Evolutionary conservation across 306 rosid species (phyloP).

Genomic region (Corylus americana): DNA sequence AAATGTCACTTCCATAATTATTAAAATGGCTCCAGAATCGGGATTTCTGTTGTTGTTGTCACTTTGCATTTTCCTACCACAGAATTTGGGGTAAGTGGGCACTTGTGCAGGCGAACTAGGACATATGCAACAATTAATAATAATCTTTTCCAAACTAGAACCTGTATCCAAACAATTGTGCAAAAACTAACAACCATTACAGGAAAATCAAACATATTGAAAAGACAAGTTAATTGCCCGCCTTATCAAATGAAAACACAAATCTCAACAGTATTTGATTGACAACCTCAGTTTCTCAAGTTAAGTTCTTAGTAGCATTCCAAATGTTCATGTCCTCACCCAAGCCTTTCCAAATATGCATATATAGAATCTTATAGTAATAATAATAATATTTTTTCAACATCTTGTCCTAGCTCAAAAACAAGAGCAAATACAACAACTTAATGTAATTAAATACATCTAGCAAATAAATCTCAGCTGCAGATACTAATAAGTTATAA

Average conservation of each 20-base stretch:
- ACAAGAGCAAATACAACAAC: background rate
- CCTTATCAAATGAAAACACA: background rate
- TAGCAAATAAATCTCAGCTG: background rate
- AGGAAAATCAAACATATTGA: background rate
- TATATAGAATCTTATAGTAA: too few species aligned
- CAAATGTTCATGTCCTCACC: background rate
- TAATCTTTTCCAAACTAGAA: background rate
- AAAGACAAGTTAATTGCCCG: background rate
- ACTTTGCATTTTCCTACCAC: background rate
- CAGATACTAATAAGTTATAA: conserved; percentile 11
- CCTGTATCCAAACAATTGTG: background rate
- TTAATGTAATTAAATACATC: background rate
- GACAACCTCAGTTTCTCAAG: background rate
- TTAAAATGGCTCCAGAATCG: background rate
- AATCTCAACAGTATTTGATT: background rate
- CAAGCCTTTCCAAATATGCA: too few species aligned
- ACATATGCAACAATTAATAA: background rate
- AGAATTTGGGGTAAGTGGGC: background rate
- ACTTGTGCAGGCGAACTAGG: background rate
- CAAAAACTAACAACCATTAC: background rate
- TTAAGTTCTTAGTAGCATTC: background rate
- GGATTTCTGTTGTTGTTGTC: background rate
- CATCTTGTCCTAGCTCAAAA: background rate
- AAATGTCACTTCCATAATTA: background rate
- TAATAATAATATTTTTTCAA: background rate